Percentiles rank a stretch among this genome's conserved stretches.
phyloP scores from a whole-genome alignment of 208 protist species.

The Wallacemonas sp. region DNA sequence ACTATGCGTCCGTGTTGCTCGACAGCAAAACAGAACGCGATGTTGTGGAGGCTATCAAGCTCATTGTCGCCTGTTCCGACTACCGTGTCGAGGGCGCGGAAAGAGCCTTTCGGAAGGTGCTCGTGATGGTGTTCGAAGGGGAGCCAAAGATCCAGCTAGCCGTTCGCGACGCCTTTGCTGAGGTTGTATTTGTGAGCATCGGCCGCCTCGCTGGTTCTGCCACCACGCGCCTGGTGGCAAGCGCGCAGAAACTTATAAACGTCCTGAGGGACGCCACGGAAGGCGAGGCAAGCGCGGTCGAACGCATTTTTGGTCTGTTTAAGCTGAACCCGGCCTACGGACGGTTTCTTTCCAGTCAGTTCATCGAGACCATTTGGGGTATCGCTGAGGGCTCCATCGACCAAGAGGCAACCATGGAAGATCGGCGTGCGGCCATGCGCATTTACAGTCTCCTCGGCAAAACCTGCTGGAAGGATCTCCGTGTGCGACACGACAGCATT shows the following conservation, averaged over 20 bases:
- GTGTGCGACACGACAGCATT: conserved; percentile 64
- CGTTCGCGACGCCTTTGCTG: conserved; percentile 84
- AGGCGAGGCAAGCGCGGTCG: conserved; percentile 84
- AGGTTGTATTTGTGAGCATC: conserved; percentile 82
- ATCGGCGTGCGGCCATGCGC: conserved; percentile 83
- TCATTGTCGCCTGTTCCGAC: conserved; percentile 80
- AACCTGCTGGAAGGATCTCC: conserved; percentile 68
- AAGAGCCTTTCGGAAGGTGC: conserved; percentile 66
- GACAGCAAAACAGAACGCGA: conserved; percentile 87
- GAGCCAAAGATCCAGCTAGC: conserved; percentile 89
- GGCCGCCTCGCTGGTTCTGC: conserved; percentile 49
- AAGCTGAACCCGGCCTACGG: conserved; percentile 57
- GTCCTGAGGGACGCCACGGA: conserved; percentile 68
- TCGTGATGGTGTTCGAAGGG: conserved; percentile 87
- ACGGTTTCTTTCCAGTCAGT: conserved; percentile 57
- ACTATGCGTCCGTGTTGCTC: conserved; percentile 61
- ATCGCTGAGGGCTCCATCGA: conserved; percentile 80
- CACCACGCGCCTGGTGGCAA: conserved; percentile 55
- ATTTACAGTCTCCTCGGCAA: conserved; percentile 84
- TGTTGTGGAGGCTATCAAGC: conserved; percentile 84
- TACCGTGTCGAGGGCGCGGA: conserved; percentile 71
- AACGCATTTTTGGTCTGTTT: conserved; percentile 76
- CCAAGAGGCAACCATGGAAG: conserved; percentile 35
- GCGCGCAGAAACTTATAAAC: conserved; percentile 76
- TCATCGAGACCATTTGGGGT: conserved; percentile 85